A percentile compares a stretch with the other conserved stretches of the same genome.
Evolutionary conservation across 2,329 filamentous ascomycete genomes (phyloP).

Genomic region (Lomentospora prolificans): DNA sequence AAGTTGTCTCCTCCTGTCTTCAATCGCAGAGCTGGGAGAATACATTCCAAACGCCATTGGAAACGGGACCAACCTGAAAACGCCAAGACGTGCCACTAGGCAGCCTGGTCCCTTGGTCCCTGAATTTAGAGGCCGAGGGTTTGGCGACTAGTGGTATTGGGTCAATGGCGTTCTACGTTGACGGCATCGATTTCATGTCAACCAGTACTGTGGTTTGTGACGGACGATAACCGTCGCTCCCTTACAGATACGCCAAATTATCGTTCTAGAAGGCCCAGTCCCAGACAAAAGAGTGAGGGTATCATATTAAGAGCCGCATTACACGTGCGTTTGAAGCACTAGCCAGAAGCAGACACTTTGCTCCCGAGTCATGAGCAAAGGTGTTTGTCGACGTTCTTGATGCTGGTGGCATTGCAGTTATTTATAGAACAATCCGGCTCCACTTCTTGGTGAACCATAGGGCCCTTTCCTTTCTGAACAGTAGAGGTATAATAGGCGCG

Average conservation of each 20-base stretch:
- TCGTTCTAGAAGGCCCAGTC: not conserved
- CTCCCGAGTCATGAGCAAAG: not conserved
- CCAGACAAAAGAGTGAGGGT: not conserved
- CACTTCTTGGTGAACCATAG: too few species aligned
- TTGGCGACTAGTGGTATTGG: not conserved
- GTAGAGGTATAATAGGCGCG: too few species aligned
- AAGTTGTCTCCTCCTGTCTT: not conserved
- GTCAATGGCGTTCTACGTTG: not conserved
- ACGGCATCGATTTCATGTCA: not conserved
- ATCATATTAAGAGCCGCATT: not conserved
- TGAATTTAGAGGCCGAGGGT: not conserved
- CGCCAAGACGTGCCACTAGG: not conserved
- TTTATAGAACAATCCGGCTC: not conserved
- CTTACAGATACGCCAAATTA: not conserved
- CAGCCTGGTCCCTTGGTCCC: not conserved
- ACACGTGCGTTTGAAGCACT: not conserved
- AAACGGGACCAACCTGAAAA: too few species aligned
- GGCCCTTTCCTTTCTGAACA: too few species aligned
- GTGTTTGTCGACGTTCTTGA: not conserved
- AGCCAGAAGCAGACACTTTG: not conserved
- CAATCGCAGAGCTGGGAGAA: not conserved
- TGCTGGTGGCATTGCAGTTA: not conserved
- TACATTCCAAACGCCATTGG: not conserved
- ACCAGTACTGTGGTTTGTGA: not conserved
- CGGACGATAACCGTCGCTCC: not conserved